Evolutionary conservation across 2,329 filamentous ascomycete species (phyloP), one percentile per base, ranked within the genome.

Genomic region (Lachnellula hyalina): DNA sequence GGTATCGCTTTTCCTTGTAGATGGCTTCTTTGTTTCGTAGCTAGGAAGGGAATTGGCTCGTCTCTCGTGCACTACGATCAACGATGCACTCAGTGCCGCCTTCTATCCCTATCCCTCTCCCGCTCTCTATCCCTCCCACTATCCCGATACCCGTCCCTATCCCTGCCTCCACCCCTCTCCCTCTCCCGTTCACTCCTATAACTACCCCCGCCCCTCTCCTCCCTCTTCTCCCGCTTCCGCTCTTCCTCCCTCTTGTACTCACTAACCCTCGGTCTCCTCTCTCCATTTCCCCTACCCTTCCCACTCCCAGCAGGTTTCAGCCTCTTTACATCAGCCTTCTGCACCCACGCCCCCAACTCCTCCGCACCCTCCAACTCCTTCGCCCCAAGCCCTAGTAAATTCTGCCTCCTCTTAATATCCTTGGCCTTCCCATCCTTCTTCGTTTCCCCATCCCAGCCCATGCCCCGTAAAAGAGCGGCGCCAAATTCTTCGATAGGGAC

Each of bases 401-500:
- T 90, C 15, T 90, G 86, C 49, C 92, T 82, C 50, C 85, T 80
- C 67, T 87, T 86, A 14, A 85, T 77, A 17, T 84, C 75, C 59
- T 83, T 85, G 36, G 84, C 77, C 61, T 87, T 87, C 5, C 74
- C 70, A 46, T 72, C 77, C 77, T 79, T 47, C 76, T 73, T 58
- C 78, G 75, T 52, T 84, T 81, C 59, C 66, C 71, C 73, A 86
- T 96, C 91, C 92, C 93, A 96, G 8, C 94, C 94, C 89, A 97
- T 96, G 9, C 92, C 91, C 34, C 92, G 84, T 36, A 99, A 78
- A 60, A 97, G 78, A 0, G 92, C 91, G 17, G 91, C 88, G 7
- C 94, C 94, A 62, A 97, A 99, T 64, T 96, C 91, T 63, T 96
- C 93, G 15, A 97, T 90, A 0, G 94, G 93, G 58, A 96, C 87